These are phyloP conservation scores for Kluyveromyces lactis DNA, from an alignment of 805 yeast species.

Conservation along the genomic window DNA sequence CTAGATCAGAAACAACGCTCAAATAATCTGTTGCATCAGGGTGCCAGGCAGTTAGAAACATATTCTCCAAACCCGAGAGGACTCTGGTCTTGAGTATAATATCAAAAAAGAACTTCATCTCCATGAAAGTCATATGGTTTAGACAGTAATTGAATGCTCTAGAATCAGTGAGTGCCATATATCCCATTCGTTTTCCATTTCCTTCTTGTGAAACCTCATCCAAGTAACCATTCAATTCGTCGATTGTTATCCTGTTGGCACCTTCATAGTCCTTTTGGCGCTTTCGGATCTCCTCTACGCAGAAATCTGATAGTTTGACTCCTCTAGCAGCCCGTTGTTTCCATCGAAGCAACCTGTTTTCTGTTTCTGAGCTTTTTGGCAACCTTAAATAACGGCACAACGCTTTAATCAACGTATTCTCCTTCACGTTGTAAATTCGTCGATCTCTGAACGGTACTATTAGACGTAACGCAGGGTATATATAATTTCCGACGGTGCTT, in stretches of 20 bases:
- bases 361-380: conserved; percentile 55
- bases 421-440: conserved; percentile 56
- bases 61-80: conserved; percentile 54
- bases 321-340: conserved; percentile 36
- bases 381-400: conserved; percentile 47
- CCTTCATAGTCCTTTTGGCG: conserved; percentile 38
- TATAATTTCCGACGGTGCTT: conserved; percentile 46
- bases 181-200: conserved; percentile 13
- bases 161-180: conserved; percentile 16
- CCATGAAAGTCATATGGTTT: conserved; percentile 47
- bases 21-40: conserved; percentile 64
- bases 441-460: conserved; percentile 57
- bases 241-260: conserved; percentile 34
- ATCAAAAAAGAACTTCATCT: conserved; percentile 54
- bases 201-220: conserved; percentile 34
- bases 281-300: conserved; percentile 39
- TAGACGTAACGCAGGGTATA: conserved; percentile 59
- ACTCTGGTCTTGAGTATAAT: conserved; percentile 53
- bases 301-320: conserved; percentile 40
- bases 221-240: conserved; percentile 40
- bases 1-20: conserved; percentile 57
- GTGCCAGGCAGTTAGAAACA: conserved; percentile 59
- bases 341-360: conserved; percentile 41
- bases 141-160: conserved; percentile 42
- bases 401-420: conserved; percentile 45